Conservation (phyloP, 2,329 filamentous ascomycete genomes). For the Pyrenochaeta sp. region DNA sequence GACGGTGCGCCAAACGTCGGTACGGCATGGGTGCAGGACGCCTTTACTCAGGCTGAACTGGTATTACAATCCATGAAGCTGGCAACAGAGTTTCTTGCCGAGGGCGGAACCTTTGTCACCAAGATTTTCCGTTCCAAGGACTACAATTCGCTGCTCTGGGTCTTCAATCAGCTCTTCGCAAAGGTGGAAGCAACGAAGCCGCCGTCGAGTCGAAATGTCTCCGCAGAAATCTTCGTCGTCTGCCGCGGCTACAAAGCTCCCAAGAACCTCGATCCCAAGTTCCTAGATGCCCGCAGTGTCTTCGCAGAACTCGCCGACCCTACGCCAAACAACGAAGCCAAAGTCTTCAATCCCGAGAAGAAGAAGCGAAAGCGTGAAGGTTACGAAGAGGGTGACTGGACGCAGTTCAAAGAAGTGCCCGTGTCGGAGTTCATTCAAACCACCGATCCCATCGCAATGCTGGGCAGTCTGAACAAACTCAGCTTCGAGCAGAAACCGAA, state of each 20-base stretch:
- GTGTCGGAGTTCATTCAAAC: slow-evolving; percentile 96
- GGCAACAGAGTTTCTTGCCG: slow-evolving; percentile 86
- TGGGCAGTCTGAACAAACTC: slow-evolving; percentile 85
- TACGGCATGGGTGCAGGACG: slow-evolving; percentile 97
- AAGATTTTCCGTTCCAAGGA: slow-evolving; percentile 98
- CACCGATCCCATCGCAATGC: slow-evolving; percentile 88
- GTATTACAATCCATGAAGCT: slow-evolving; percentile 90
- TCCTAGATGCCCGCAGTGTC: slow-evolving; percentile 86
- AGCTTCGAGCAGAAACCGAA: slow-evolving; percentile 82
- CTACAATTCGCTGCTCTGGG: slow-evolving; percentile 95
- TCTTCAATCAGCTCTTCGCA: slow-evolving; percentile 94
- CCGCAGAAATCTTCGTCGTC: slow-evolving; percentile 98
- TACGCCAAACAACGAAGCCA: slow-evolving; percentile 93
- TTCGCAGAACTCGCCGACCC: slow-evolving; percentile 90
- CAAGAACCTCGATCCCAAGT: slow-evolving; percentile 89
- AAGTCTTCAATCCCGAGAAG: slow-evolving; percentile 95
- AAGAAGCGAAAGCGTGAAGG: slow-evolving; percentile 98
- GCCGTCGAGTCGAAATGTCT: slow-evolving; percentile 93
- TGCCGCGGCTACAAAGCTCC: slow-evolving; percentile 95
- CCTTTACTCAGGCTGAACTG: slow-evolving; percentile 95
- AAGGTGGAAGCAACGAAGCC: slow-evolving; percentile 98
- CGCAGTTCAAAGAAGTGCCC: slow-evolving; percentile 86
- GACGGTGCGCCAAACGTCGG: slow-evolving; percentile 98
- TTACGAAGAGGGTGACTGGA: slow-evolving; percentile 96
- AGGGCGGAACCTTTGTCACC: slow-evolving; percentile 87